Base-by-base conservation (phyloP, 148 eudicot genomes). In the Oxyria digyna region DNA sequence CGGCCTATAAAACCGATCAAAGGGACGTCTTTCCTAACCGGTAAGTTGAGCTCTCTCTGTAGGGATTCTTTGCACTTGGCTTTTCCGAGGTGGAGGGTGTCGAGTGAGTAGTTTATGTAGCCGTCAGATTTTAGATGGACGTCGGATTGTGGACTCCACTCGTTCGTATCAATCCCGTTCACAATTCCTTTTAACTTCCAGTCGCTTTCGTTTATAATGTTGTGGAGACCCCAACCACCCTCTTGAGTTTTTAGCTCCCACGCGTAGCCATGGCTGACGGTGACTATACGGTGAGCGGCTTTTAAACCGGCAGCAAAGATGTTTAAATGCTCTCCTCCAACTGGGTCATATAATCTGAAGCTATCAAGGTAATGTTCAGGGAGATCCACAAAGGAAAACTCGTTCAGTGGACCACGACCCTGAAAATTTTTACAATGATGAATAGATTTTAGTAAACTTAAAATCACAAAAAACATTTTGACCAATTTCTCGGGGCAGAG, bases 191-290 rank as follows among this genome's bases (percentile, higher is more conserved):
- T 77, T 18, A 95, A n/a, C 74, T 95, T 95, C 99, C 99, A 95
- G 71, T 88, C 87, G 9, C 73, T 91, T 68, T 95, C 97, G 21
- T 85, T 95, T 15, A 88, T 87, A 69, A 87, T 82, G 10, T 77
- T 75, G 67, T 88, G 84, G 49, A 95, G 80, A 65, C 99, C 99
- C 99, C 97, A 95, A 18, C 99, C 99, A n/a, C 99, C 99, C 75
- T 95, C 96, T 4, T 65, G 63, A 13, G 99, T 95, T 83, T 85
- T 95, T 33, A 95, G 77, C 80, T 95, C 99, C 99, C 97, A 78
- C 5, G 99, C 83, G 68, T 95, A 95, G 35, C 97, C 97, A 55
- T 91, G 99, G 73, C 99, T 95, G 45, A 95, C 99, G 17, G 97
- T 87, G 41, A 95, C 91, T 18, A 91, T 75, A 45, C 99, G 99